Evolutionary conservation across 2,329 filamentous ascomycete genomes (phyloP).

Genomic region (Colletotrichum tropicale): DNA sequence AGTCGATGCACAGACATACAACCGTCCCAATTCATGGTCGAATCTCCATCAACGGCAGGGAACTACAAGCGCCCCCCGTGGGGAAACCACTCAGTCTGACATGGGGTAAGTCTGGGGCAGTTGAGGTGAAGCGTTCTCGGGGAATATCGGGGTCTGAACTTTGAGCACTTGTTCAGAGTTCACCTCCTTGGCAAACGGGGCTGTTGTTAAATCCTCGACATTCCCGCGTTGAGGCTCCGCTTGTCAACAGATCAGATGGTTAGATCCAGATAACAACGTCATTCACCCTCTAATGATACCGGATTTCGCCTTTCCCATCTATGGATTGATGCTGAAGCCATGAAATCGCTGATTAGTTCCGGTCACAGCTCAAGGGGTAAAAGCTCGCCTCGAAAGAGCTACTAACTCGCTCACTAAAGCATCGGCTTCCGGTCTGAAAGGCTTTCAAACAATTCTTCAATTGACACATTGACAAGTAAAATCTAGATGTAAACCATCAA

Average conservation of each 20-base stretch:
- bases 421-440: neutral
- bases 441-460: rapidly evolving
- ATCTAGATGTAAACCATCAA: neutral
- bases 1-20: neutral
- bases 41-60: neutral
- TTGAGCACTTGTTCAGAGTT: neutral
- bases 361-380: rapidly evolving
- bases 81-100: neutral
- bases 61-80: neutral
- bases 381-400: neutral
- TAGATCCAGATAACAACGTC: neutral
- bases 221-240: neutral
- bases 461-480: neutral
- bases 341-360: neutral
- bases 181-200: neutral
- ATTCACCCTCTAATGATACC: rapidly evolving
- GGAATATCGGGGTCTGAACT: neutral
- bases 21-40: neutral
- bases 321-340: neutral
- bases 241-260: neutral
- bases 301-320: neutral
- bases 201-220: neutral
- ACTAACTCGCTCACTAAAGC: neutral
- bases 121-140: neutral
- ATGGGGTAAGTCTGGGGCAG: neutral